Evolutionary conservation across 164 flowering plant genomes (phyloP).

Genomic region (Dillenia turbinata): DNA sequence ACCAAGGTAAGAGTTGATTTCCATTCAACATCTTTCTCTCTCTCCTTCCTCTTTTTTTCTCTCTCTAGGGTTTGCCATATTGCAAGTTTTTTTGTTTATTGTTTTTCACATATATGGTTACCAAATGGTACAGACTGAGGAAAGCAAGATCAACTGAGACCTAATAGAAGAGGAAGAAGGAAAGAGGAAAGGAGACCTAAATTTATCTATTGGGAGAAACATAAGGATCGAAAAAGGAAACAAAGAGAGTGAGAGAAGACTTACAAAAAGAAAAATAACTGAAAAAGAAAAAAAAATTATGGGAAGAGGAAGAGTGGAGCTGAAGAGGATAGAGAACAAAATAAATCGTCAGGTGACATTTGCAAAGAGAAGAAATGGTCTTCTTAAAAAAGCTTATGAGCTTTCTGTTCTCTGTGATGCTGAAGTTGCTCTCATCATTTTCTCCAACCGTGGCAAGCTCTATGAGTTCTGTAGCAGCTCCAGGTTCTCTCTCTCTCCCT

Average conservation of each 20-base stretch:
- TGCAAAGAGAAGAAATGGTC: constrained; percentile 4
- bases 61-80: no score
- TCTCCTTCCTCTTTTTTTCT: no score
- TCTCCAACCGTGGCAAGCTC: constrained; percentile 5
- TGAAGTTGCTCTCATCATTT: constrained; percentile 3
- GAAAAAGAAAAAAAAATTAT: background rate
- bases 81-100: no score
- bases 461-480: constrained; percentile 5
- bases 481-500: background rate
- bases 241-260: background rate
- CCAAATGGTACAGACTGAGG: background rate
- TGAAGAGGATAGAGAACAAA: constrained; percentile 4
- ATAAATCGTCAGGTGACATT: constrained; percentile 4
- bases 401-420: constrained; percentile 3
- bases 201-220: no score
- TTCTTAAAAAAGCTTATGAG: constrained; percentile 2
- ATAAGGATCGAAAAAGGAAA: no score
- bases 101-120: no score
- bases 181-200: no score
- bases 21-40: no score
- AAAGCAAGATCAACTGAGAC: background rate
- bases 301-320: constrained; percentile 4
- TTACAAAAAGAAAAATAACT: background rate
- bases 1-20: no score
- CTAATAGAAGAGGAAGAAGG: background rate